phyloP scores from a whole-genome alignment of 2,329 filamentous ascomycete species.

The Escovopsis sp. region DNA sequence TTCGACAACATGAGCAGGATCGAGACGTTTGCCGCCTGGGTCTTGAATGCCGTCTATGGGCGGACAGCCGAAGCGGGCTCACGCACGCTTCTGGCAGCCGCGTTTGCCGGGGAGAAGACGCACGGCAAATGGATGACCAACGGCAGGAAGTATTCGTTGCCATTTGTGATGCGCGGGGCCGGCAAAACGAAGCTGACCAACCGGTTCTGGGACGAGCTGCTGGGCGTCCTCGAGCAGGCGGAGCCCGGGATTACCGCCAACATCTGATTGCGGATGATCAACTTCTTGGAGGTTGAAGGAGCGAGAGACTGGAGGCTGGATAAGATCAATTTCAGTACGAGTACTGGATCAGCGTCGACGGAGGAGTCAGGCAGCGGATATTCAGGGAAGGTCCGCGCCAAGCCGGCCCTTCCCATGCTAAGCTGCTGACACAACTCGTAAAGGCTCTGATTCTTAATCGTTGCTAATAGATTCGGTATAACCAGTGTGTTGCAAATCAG shows the following conservation, averaged over 20 bases:
- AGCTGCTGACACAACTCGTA: too few species aligned
- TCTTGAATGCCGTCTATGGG: constrained; percentile 13
- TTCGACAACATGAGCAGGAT: constrained; percentile 19
- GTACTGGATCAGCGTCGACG: not conserved
- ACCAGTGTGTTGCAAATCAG: too few species aligned
- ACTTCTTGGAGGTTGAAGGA: too few species aligned
- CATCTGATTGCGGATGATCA: constrained; percentile 10
- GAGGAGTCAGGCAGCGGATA: not conserved
- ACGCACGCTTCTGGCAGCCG: constrained; percentile 23
- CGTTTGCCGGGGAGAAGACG: constrained; percentile 20
- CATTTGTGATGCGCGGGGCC: constrained; percentile 15
- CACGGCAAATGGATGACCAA: constrained; percentile 28
- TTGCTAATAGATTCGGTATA: too few species aligned
- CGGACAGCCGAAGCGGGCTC: constrained; percentile 25
- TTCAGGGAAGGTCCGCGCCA: too few species aligned
- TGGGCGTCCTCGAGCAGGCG: constrained; percentile 26
- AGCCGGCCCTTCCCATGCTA: too few species aligned
- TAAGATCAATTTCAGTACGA: not conserved
- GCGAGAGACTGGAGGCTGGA: not conserved
- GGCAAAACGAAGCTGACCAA: constrained; percentile 22
- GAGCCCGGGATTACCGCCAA: constrained; percentile 23
- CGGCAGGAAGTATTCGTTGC: constrained; percentile 13
- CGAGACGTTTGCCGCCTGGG: constrained; percentile 10
- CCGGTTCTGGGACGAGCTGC: constrained; percentile 27
- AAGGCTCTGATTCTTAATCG: too few species aligned